A percentile compares a stretch with the other conserved stretches of the same genome.
Evolutionary conservation across 129 eudicot species (phyloP).

Genomic region (Centrapalus pauciflorus): DNA sequence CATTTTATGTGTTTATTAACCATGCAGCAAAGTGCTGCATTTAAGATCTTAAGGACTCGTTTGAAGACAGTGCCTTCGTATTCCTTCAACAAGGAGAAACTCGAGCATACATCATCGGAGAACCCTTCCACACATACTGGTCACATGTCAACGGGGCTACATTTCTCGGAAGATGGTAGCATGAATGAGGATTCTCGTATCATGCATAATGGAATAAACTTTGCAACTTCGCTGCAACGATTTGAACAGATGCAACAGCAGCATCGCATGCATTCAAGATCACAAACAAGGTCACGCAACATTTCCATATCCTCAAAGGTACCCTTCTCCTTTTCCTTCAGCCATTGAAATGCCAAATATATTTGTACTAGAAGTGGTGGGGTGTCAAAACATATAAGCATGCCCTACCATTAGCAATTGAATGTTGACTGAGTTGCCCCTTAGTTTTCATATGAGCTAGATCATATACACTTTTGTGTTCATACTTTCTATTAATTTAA

Average conservation of each 20-base stretch:
- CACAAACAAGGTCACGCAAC: slow-evolving; percentile 42
- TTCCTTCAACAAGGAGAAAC: slow-evolving; percentile 65
- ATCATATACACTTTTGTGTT: neutral
- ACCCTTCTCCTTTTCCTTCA: neutral
- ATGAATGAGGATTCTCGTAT: slow-evolving; percentile 31
- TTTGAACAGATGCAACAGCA: slow-evolving; percentile 69
- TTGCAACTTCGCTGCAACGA: slow-evolving; percentile 59
- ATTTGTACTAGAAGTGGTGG: neutral
- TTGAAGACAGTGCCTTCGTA: slow-evolving; percentile 86
- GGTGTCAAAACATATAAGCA: neutral
- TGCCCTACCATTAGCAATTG: neutral
- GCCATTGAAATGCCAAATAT: neutral
- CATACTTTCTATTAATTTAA: neutral
- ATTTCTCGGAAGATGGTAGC: slow-evolving; percentile 38
- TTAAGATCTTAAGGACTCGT: slow-evolving; percentile 87
- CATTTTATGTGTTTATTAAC: neutral
- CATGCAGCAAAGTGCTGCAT: slow-evolving; percentile 97
- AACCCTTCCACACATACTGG: slow-evolving; percentile 27
- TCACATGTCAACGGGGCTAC: slow-evolving; percentile 11
- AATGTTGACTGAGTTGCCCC: neutral
- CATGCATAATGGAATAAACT: slow-evolving; percentile 54
- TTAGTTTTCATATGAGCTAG: neutral
- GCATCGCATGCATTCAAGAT: slow-evolving; percentile 64
- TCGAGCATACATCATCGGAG: slow-evolving; percentile 36
- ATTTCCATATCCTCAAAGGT: slow-evolving; percentile 60